Evolutionary conservation across 257 asterid genomes (phyloP), one percentile per base, ranked within the genome.

Genomic region (Pogostemon cablin): DNA sequence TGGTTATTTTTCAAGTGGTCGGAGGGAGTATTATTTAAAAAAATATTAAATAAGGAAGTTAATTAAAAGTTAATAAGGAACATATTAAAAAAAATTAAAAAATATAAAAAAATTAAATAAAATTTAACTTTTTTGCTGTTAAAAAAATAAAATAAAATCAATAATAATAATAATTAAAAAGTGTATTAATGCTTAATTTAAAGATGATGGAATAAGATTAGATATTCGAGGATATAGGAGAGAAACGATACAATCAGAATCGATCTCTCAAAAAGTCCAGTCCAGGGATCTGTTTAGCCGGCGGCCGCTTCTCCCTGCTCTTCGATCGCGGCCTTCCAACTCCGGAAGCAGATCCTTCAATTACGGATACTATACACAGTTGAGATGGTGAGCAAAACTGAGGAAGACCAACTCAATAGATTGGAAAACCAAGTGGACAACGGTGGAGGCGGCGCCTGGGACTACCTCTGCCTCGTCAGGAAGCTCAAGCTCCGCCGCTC

Each of bases 371-470:
- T 6, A 7, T 58, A 12, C 62, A 34, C 20, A 7, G 60, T 20
- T 15, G 38, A 68, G 81, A 91, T 93, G 99, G 99, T 93, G 86
- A 89, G 95, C 81, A 86, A 80, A 86, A 89, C 90, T 34, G 99
- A 91, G 86, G 96, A 91, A 78, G 95, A 87, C 2, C 86, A 81
- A 69, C 89, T 86, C 67, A 83, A 86, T 68, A 86, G 91, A 82
- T 85, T 91, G 95, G 99, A 91, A 82, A 85, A 49, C 69, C 98
- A 93, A 88, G 96, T 91, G 54, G 96, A 93, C 67, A 89, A 89
- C 71, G 96, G 98, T 52, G 99, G 99, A 15, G 99, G 98, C 4
- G 99, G 96, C 72, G 91, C 83, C 62, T 93, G 98, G 99, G 98
- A 91, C 68, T 93, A 93, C 75, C 96, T 93, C 9, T 86, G 86